Percentiles rank a stretch among this genome's conserved stretches.
Conservation (phyloP, 2,329 filamentous ascomycete species). For the Pseudopyricularia cyperi region DNA sequence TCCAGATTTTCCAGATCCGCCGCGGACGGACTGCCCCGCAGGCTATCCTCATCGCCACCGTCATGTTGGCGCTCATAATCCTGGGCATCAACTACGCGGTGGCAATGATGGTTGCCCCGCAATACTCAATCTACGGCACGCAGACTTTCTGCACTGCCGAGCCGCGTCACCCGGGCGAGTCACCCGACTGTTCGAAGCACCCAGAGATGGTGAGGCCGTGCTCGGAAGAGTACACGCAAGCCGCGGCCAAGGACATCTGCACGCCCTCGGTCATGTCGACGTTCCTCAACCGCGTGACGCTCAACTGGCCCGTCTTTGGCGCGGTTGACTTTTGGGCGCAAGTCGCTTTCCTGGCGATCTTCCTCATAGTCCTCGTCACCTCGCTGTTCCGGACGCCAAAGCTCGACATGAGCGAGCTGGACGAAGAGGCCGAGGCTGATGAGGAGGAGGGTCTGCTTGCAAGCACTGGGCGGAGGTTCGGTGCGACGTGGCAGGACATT, state of each 20-base stretch:
- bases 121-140: slow-evolving; percentile 87
- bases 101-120: slow-evolving; percentile 86
- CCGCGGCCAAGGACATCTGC: slow-evolving; percentile 68
- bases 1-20: slow-evolving; percentile 82
- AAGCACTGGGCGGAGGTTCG: slow-evolving; percentile 68
- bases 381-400: slow-evolving; percentile 70
- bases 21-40: slow-evolving; percentile 84
- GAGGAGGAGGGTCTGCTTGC: slow-evolving; percentile 89
- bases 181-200: slow-evolving; percentile 63
- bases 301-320: slow-evolving; percentile 94
- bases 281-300: slow-evolving; percentile 81
- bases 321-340: slow-evolving; percentile 92
- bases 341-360: slow-evolving; percentile 77
- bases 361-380: slow-evolving; percentile 68
- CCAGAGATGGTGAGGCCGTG: slow-evolving; percentile 66
- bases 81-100: slow-evolving; percentile 88
- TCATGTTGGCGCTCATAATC: slow-evolving; percentile 79
- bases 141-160: slow-evolving; percentile 84
- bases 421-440: slow-evolving; percentile 80
- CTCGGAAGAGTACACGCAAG: slow-evolving; percentile 60
- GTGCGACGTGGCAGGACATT: slow-evolving; percentile 81
- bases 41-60: slow-evolving; percentile 79
- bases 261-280: slow-evolving; percentile 85
- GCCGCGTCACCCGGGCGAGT: slow-evolving; percentile 45
- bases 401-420: slow-evolving; percentile 62